Evolutionary conservation across 208 protist genomes (phyloP), one percentile per base, ranked within the genome.

Genomic region (Trypanosoma melophagium): DNA sequence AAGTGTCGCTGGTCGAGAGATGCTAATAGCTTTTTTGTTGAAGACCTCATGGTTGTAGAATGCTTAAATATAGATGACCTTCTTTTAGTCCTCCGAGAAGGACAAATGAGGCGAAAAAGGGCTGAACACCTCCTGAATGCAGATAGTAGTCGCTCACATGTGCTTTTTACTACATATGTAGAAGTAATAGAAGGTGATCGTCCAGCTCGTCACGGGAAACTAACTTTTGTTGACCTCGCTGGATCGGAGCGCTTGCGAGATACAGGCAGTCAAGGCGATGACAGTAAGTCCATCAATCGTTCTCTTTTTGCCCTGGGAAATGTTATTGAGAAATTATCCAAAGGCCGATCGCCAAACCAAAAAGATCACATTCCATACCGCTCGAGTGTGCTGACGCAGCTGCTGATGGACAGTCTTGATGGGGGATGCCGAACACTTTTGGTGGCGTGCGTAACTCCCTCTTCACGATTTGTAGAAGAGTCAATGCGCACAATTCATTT

Each of bases 141-240:
- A 14, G 84, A 96, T 68, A 97, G 85, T 69, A 95, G 80, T 61
- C 88, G 95, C 60, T 96, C 90, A 13, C 95, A 98, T 79, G 80
- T 83, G 13, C 76, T 98, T 42, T 96, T 97, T 73, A 97, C 95
- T 5, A 41, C 94, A 10, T 95, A 88, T 57, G 60, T 89, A 19
- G 83, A 93, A 25, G 75, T 67, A 17, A 49, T 38, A n/a, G 66
- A 62, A 17, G 63, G 52, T 14, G 68, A 60, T 8, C 49, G 45
- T 60, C 69, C 66, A 17, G 60, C 58, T 38, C 76, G 74, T 12
- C 80, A 84, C 51, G 88, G 85, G 19, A 97, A 97, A 60, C 60
- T 96, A 40, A 90, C 86, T 38, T 93, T 98, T 60, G 88, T 97
- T 17, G 96, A 98, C 67, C 84, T 98, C 21, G 96, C 96, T 13